These are phyloP conservation scores for Actinomucor elegans DNA, from an alignment of 371 early-diverging fungal genomes.

Conservation along the genomic window DNA sequence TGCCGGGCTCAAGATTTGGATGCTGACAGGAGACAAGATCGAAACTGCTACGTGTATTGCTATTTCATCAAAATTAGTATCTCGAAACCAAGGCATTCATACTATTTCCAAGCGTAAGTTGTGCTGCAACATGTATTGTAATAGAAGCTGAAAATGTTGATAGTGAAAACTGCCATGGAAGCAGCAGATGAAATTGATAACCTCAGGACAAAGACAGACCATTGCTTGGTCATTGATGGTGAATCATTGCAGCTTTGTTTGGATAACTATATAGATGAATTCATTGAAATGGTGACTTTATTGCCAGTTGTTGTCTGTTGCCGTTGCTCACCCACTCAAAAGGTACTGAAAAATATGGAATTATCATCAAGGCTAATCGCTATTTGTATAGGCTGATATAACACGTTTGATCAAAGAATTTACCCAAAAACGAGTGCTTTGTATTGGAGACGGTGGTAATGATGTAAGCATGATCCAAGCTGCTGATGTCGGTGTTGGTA, in stretches of 20 bases:
- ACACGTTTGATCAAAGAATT: slow-evolving; percentile 82
- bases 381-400: slow-evolving; percentile 74
- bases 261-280: slow-evolving; percentile 76
- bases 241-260: slow-evolving; percentile 80
- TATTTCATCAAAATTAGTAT: slow-evolving; percentile 89
- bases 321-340: slow-evolving; percentile 99
- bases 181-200: slow-evolving; percentile 69
- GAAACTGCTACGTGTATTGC: slow-evolving; percentile 99
- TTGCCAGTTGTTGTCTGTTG: slow-evolving; percentile 96
- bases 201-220: slow-evolving; percentile 62
- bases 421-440: slow-evolving; percentile 80
- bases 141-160: too few relatives aligned
- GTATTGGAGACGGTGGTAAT: slow-evolving; percentile 99
- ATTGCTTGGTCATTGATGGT: slow-evolving; percentile 97
- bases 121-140: too few relatives aligned
- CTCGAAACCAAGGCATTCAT: slow-evolving; percentile 85
- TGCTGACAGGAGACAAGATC: slow-evolving; percentile 99
- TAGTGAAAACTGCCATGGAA: slow-evolving; percentile 57
- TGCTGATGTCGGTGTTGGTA: slow-evolving; percentile 96
- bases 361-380: background rate
- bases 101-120: slow-evolving; percentile 66
- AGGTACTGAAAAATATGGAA: slow-evolving; percentile 41
- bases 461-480: slow-evolving; percentile 99
- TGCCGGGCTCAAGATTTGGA: slow-evolving; percentile 98
- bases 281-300: slow-evolving; percentile 78